These are phyloP conservation scores for Fusarium pseudocircinatum DNA, from an alignment of 2,329 filamentous ascomycete genomes.

Conservation along the genomic window DNA sequence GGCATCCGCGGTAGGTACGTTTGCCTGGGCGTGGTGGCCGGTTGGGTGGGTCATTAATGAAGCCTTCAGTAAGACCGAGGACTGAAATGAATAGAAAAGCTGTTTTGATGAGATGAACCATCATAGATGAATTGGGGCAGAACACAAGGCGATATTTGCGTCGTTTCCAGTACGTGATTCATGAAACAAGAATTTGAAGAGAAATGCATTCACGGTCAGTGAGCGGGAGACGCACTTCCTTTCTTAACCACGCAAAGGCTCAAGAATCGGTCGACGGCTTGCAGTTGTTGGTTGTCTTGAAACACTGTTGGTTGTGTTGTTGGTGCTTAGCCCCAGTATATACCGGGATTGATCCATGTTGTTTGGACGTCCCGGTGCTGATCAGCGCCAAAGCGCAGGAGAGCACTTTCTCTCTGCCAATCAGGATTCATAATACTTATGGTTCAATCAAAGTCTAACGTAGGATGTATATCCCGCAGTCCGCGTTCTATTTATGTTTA, in stretches of 20 bases:
- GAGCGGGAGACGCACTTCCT: accelerated
- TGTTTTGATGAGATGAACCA: background rate
- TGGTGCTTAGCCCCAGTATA: background rate
- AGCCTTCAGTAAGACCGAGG: background rate
- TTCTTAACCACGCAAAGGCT: background rate
- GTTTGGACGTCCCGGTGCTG: background rate
- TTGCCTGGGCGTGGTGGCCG: background rate
- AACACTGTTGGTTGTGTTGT: background rate
- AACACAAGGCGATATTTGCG: background rate
- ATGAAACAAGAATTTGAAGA: background rate
- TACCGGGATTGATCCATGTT: background rate
- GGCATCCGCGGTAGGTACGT: background rate
- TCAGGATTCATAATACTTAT: accelerated
- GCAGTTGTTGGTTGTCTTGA: background rate
- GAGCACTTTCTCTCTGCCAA: background rate
- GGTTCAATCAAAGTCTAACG: background rate
- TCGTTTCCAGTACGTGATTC: background rate
- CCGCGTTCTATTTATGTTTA: background rate
- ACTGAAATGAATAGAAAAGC: background rate
- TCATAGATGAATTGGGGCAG: background rate
- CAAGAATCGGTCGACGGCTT: too few species aligned
- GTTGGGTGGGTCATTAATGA: background rate
- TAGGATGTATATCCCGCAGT: background rate
- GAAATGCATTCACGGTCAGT: too few species aligned
- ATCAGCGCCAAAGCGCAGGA: background rate